Evolutionary conservation across 768 basidiomycete genomes (phyloP), one percentile per base, ranked within the genome.

Genomic region (Termitomyces sp.): DNA sequence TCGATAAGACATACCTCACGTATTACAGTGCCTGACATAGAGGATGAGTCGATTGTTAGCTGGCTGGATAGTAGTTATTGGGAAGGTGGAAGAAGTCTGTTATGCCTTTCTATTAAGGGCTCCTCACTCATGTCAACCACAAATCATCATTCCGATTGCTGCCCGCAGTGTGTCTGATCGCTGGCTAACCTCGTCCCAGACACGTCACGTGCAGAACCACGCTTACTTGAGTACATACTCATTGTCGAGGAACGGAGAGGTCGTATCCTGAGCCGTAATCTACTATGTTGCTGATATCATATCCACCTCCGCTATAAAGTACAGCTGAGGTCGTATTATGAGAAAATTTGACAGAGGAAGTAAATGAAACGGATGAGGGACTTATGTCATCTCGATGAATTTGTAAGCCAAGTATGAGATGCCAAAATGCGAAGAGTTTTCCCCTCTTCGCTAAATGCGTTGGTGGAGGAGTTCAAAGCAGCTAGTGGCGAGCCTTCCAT

Each of bases 21-120:
- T 53, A 76, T 74, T 30, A 76, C 73, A 0, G 70, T 72, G 56
- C 72, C 74, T 30, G 71, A 71, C 70, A 72, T 72, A 18, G 30
- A 5, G 30, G 35, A 35, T n/a, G 13, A 5, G 2, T 2, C 0
- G 24, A n/a, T 26, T 16, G 11, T 4, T 36, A 16, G 5, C 3
- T 2, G 24, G n/a, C 22, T 14, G 16, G 14, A 32, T 32, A 26
- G 5, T 16, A 38, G 20, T 14, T 5, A 16, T 22, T 26, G 41
- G 32, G 9, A 22, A 20, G 16, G 32, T 43, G 3, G 38, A 36
- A 53, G 44, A 40, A 36, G 6, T 13, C 26, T 47, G 28, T 41
- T 7, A 10, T 28, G 9, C 24, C n/a, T 22, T 36, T 22, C 5
- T 52, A n/a, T 28, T 3, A 22, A n/a, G 14, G 35, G 7, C 30